Base-by-base conservation (phyloP, 352 stramenopile genomes). In the Pythium catenulatum region DNA sequence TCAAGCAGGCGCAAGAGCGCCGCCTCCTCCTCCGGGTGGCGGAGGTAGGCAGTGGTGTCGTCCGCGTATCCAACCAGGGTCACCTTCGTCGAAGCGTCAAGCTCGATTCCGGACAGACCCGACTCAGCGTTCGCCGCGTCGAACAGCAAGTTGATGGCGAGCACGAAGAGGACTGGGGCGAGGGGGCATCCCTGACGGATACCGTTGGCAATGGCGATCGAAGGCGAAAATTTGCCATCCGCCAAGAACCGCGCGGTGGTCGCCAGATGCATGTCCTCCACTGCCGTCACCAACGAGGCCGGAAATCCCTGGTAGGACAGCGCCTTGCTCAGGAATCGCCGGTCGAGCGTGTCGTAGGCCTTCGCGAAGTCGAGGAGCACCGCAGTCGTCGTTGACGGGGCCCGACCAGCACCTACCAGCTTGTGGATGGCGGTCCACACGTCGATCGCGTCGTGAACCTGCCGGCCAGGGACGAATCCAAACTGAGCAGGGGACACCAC, bases 311-410 rank as follows among this genome's bases (percentile, higher is more conserved):
- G 32, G 4, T 27, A 56, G 2, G 21, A 9, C 32, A 79, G n/a
- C 23, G 52, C 52, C 36, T 5, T 11, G 0, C 9, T 23, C 2
- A 79, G 54, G n/a, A 52, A 69, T 14, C 43, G 6, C 4, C 72
- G 50, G 39, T 79, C 72, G 21, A 79, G 37, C 27, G 72, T 79
- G 37, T 69, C 72, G 37, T 79, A 69, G 3, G 79, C 79, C 27
- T 85, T 85, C 15, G 65, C 77, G 25, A 84, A 70, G 50, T 84
- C 65, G 7, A 84, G 65, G 1, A 78, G 37, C 13, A 84, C 61
- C 2, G 65, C 77, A 1, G 65, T 36, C 14, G 58, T 32, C 1
- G 23, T 63, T 7, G 11, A 4, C 1, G 75, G 75, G 0, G 59
- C n/a, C 11, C 17, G 4, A 17, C 46, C 61, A 19, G 6, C 3